Evolutionary conservation across 371 early-diverging fungal genomes (phyloP).

Genomic region (Scutellospora calospora): DNA sequence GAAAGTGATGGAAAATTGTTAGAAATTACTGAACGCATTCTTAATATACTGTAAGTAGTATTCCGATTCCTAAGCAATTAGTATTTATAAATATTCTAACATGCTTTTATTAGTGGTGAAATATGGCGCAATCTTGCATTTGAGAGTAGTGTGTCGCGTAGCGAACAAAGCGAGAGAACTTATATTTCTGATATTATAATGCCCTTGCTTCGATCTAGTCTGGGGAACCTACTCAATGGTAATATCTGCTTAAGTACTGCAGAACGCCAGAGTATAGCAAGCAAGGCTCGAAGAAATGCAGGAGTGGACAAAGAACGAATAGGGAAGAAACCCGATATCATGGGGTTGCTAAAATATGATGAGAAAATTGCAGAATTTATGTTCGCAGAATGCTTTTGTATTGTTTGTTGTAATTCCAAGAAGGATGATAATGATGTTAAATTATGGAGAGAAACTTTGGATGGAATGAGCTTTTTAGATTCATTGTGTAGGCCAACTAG

Average conservation of each 20-base stretch:
- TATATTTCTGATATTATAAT: slow-evolving; percentile 37
- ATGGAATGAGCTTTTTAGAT: slow-evolving; percentile 34
- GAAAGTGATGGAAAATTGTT: slow-evolving; percentile 17
- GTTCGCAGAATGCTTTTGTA: slow-evolving; percentile 25
- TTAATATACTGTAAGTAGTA: slow-evolving; percentile 26
- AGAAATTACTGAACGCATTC: slow-evolving; percentile 15
- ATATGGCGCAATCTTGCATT: slow-evolving; percentile 35
- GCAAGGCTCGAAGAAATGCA: slow-evolving; percentile 26
- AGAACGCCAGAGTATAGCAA: slow-evolving; percentile 33
- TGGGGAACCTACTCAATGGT: slow-evolving; percentile 24
- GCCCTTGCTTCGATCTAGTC: slow-evolving; percentile 35
- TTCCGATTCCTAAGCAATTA: background rate
- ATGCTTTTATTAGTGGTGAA: background rate
- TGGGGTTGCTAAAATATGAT: slow-evolving; percentile 17
- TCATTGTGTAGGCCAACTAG: slow-evolving; percentile 11
- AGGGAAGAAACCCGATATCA: slow-evolving; percentile 36
- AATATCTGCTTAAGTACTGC: slow-evolving; percentile 24
- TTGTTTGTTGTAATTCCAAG: slow-evolving; percentile 28
- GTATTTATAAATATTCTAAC: background rate
- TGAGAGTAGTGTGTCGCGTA: slow-evolving; percentile 21
- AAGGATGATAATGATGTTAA: slow-evolving; percentile 26
- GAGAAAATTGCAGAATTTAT: slow-evolving; percentile 29
- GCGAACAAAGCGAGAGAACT: slow-evolving; percentile 34
- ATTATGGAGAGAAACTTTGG: slow-evolving; percentile 39
- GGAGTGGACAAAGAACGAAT: slow-evolving; percentile 16